Percentiles rank a stretch among this genome's conserved stretches.
Conservation (phyloP, 1,139 yeast species). For the Saccharomyces hybrid region DNA sequence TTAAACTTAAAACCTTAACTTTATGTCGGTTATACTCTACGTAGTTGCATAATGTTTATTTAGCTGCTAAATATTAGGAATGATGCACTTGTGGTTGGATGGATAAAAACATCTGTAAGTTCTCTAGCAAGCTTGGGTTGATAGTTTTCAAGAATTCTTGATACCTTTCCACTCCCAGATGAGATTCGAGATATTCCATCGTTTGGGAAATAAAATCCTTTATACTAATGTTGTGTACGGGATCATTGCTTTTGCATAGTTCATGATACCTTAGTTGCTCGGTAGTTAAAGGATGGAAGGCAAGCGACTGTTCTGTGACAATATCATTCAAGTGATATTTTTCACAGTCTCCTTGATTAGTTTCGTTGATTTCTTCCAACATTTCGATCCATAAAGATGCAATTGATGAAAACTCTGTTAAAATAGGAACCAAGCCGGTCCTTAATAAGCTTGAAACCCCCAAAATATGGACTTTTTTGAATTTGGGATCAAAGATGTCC, state of each 20-base stretch:
- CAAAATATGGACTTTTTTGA: conserved; percentile 53
- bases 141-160: conserved; percentile 21
- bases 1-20: not conserved
- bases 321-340: conserved; percentile 52
- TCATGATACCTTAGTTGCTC: conserved; percentile 50
- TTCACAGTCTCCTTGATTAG: conserved; percentile 49
- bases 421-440: conserved; percentile 30
- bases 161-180: conserved; percentile 29
- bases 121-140: conserved; percentile 30
- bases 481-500: conserved; percentile 48
- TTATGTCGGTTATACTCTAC: not conserved
- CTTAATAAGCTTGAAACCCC: conserved; percentile 46
- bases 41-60: not conserved
- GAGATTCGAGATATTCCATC: conserved; percentile 26
- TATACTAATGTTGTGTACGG: conserved; percentile 50
- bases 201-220: conserved; percentile 33
- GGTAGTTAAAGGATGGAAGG: conserved; percentile 36
- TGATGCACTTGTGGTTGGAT: conserved; percentile 10
- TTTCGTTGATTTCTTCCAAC: conserved; percentile 68
- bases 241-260: conserved; percentile 44
- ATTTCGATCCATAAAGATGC: conserved; percentile 51
- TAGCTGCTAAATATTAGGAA: not conserved
- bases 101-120: conserved; percentile 31
- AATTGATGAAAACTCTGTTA: conserved; percentile 36
- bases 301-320: conserved; percentile 28